Base-by-base conservation (phyloP, 2,329 filamentous ascomycete species). In the Alternaria incomplexa region DNA sequence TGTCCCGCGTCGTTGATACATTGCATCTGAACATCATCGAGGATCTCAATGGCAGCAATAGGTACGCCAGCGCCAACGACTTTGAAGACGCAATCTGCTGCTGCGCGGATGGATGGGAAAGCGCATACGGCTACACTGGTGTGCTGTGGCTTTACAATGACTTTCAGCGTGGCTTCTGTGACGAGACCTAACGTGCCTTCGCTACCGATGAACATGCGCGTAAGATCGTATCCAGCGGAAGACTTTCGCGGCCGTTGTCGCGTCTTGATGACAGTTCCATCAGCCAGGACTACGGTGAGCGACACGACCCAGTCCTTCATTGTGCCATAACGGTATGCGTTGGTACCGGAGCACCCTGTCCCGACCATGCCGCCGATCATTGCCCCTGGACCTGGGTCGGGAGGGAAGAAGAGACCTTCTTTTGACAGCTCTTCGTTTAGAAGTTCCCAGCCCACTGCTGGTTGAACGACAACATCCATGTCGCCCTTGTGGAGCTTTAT, bases 251-350 rank as follows among this genome's bases (percentile, higher is more conserved):
- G 93, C 52, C 93, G 87, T 80, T 96, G 93, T 66, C 92, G 87
- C 11, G 94, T 97, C 84, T 94, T 95, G 81, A 97, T 90, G 55
- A 97, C 81, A 1, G 93, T 97, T 53, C 93, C 93, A 79, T 97
- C 94, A 17, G 93, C 93, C 72, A 97, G 85, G 11, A 97, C 93
- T 5, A 97, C 92, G 0, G 93, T 97, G 69, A 97, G 81, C 57
- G 88, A 91, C 22, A 97, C 82, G 12, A 97, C 94, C 93, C 93
- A 97, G 77, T 97, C 93, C 66, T 92, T 90, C 93, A 97, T 97
- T 3, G 93, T 97, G 65, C 93, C 94, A 79, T 97, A 97, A 61
- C 93, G 87, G 82, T 96, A 97, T 15, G 93, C 90, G 78, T 97
- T 97, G 13, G 93, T 97, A 62, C 93, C 93, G 15, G 79, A 89